Evolutionary conservation across 208 protist species (phyloP).

Genomic region (Trypanosoma melophagium): DNA sequence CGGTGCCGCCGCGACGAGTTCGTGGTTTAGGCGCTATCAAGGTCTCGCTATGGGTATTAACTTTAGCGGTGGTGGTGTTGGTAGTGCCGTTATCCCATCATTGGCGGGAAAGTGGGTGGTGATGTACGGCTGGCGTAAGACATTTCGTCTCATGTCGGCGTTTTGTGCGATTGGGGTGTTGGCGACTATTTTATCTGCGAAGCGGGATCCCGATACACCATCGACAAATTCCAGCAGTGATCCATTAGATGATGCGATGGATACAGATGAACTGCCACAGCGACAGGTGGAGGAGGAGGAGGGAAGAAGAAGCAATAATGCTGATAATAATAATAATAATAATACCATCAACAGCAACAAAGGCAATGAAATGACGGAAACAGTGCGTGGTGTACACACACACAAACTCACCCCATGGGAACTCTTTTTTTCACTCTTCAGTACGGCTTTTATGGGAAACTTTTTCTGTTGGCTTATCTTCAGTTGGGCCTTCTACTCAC

Average conservation of each 20-base stretch:
- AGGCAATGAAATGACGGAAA: not conserved
- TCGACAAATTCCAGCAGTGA: not conserved
- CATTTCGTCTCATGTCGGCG: conserved; percentile 75
- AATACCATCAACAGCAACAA: too few species aligned
- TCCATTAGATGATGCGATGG: not conserved
- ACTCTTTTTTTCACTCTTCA: conserved; percentile 50
- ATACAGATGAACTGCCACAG: not conserved
- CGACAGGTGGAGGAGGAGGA: not conserved
- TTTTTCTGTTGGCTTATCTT: conserved; percentile 81
- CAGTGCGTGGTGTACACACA: conserved; percentile 9
- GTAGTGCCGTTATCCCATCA: conserved; percentile 68
- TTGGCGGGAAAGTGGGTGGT: conserved; percentile 64
- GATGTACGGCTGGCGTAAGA: conserved; percentile 77
- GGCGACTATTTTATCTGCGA: conserved; percentile 48
- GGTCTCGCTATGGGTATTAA: conserved; percentile 78
- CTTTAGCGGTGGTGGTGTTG: conserved; percentile 72
- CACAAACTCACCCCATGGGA: conserved; percentile 41
- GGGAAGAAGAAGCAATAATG: not conserved
- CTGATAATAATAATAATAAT: too few species aligned
- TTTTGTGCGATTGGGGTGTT: conserved; percentile 80
- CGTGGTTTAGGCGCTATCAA: conserved; percentile 63
- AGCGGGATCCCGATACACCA: not conserved
- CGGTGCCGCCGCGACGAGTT: conserved; percentile 61
- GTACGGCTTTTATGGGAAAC: conserved; percentile 58
- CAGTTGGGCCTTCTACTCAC: conserved; percentile 76